Evolutionary conservation across 2,329 filamentous ascomycete genomes (phyloP), one percentile per base, ranked within the genome.

Genomic region (Aspergillus sp.): DNA sequence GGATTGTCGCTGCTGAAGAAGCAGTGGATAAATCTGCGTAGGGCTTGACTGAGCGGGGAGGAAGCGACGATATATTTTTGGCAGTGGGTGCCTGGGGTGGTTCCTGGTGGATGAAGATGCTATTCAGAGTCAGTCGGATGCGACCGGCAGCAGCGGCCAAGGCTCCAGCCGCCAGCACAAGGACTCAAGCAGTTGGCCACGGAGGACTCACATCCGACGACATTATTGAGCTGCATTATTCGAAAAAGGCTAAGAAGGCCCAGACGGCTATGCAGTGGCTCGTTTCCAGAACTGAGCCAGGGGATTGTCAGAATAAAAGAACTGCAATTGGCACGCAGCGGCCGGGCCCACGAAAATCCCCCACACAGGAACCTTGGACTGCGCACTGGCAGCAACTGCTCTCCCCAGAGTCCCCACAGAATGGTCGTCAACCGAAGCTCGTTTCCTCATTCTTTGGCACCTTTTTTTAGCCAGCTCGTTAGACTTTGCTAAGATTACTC

Each of bases 391-490:
- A 41, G 51, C 27, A 57, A 51, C 52, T 56, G 58, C 57, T 54
- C 52, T 58, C 62, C 62, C 62, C 63, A 64, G 61, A 65, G 55
- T 57, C 62, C 55, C 61, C 63, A 62, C 63, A 65, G 35, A 37
- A 37, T 37, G 35, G 12, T n/a, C 35, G n/a, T 46, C 40, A 43
- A 43, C 40, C 40, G n/a, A 62, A 54, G 56, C 59, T 54, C 52
- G 52, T 52, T 43, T 43, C 40, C 40, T 43, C 19, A 17, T 11
- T 47, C 17, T 37, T 9, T 14, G 4, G 15, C 27, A 23, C 12
- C n/a, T 50, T 45, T 50, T 51, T 51, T 49, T 56, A 31, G 48
- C 48, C 55, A 39, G 27, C 21, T 45, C 54, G 8, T 31, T 62
- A 33, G 39, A 57, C 52, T 55, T 52, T 15, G 9, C 27, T 31